Evolutionary conservation across 2,329 filamentous ascomycete species (phyloP).

Genomic region (Capronia epimyces): DNA sequence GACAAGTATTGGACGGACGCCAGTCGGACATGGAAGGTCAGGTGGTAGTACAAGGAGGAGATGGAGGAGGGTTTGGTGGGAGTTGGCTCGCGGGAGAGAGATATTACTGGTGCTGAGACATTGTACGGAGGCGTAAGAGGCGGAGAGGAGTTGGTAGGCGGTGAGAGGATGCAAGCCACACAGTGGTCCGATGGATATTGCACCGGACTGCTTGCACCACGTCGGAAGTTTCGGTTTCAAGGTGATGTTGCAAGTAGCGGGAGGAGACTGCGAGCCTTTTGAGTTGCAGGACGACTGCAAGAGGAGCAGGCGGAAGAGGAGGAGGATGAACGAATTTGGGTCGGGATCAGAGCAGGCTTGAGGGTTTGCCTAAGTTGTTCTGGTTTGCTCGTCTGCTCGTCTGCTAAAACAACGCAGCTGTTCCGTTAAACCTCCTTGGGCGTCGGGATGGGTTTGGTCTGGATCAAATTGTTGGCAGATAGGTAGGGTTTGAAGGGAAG

Average conservation of each 20-base stretch:
- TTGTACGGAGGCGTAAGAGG: constrained; percentile 10
- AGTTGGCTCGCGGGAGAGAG: neutral
- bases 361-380: neutral
- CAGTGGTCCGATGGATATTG: constrained; percentile 1
- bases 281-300: neutral
- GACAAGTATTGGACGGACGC: constrained; percentile 4
- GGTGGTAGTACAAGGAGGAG: constrained; percentile 19
- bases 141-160: constrained; percentile 8
- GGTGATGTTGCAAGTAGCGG: neutral
- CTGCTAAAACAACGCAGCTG: neutral
- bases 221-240: neutral
- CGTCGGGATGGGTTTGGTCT: neutral
- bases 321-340: neutral
- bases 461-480: neutral
- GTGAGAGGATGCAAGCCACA: constrained; percentile 11
- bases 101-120: constrained; percentile 22
- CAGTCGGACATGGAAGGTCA: constrained; percentile 21
- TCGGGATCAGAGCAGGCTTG: neutral
- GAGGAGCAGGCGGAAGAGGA: neutral
- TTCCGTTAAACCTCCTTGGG: neutral
- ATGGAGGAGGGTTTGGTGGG: constrained; percentile 5
- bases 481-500: neutral
- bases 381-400: neutral
- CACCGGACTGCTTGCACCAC: neutral
- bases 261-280: neutral